Percentiles rank a stretch among this genome's conserved stretches.
phyloP scores from a whole-genome alignment of 108 stramenopile species.

The Asterionellopsis glacialis region DNA sequence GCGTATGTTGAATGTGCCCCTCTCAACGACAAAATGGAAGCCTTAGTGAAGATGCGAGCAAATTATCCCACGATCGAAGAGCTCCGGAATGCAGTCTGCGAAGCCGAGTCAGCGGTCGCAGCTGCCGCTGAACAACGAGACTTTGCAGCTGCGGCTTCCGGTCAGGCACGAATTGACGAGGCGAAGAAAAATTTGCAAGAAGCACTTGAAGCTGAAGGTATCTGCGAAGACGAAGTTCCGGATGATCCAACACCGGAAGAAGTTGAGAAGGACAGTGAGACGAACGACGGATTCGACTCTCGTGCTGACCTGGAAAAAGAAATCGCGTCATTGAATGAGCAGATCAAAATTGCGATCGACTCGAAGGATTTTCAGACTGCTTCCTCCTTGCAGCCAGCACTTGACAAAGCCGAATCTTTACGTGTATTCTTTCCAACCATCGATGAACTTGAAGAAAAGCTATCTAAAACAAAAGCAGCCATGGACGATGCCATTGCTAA shows the following conservation, averaged over 20 bases:
- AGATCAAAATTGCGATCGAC: slow-evolving; percentile 56
- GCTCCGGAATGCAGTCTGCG: slow-evolving; percentile 44
- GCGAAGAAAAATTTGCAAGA: slow-evolving; percentile 50
- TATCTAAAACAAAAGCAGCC: slow-evolving; percentile 27
- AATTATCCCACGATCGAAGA: slow-evolving; percentile 78
- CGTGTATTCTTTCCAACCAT: slow-evolving; percentile 65
- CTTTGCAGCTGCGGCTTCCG: slow-evolving; percentile 62
- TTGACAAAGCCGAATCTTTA: slow-evolving; percentile 56
- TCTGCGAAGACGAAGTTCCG: too few species aligned
- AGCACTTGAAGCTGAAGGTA: slow-evolving; percentile 28
- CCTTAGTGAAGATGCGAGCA: slow-evolving; percentile 42
- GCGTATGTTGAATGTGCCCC: slow-evolving; percentile 66
- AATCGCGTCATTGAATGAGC: slow-evolving; percentile 30
- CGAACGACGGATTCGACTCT: slow-evolving; percentile 41
- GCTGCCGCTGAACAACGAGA: slow-evolving; percentile 64
- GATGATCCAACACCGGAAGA: neutral
- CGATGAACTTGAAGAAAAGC: slow-evolving; percentile 51
- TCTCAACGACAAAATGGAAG: slow-evolving; percentile 69
- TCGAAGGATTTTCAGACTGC: slow-evolving; percentile 56
- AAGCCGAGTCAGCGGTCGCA: slow-evolving; percentile 54
- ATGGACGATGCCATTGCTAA: slow-evolving; percentile 52
- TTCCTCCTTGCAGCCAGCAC: slow-evolving; percentile 45
- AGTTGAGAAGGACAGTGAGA: slow-evolving; percentile 17
- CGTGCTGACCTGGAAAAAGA: slow-evolving; percentile 67
- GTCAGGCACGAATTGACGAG: slow-evolving; percentile 48